Base-by-base conservation (phyloP, 2,329 filamentous ascomycete genomes). In the Colletotrichum sp. region DNA sequence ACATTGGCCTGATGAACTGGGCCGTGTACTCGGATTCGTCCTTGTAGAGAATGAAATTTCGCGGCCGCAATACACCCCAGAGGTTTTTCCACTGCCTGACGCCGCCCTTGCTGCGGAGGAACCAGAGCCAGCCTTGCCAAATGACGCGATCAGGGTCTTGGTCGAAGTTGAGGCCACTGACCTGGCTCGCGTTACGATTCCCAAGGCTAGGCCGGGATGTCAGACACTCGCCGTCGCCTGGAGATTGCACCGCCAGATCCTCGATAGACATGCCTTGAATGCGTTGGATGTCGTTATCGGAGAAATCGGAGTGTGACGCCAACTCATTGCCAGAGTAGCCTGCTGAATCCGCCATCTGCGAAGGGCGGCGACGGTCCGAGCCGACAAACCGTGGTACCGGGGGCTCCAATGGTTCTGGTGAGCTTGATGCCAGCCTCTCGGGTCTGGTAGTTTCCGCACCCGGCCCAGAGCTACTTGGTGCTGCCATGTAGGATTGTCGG, bases 61-160 rank as follows among this genome's bases (percentile, higher is more conserved):
- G 93, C 2, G 95, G 94, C 36, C 97, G 94, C 68, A 99, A 90
- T 1, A 98, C 97, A 15, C 94, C 94, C 97, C 97, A 98, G 75
- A 96, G 90, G 80, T 95, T 94, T 88, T 98, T 98, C 97, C 97
- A 99, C 81, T 98, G 94, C 63, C 94, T 93, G 71, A 99, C 89
- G 11, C 96, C 95, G 27, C 93, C 90, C 81, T 95, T 96, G 77
- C 93, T 94, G 80, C 95, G 95, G 72, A 98, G 90, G 77, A 95
- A 92, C 84, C 95, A 94, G 36, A 98, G 91, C 89, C 95, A 96
- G 68, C 96, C 96, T 82, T 98, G 96, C 90, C 95, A 98, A 60
- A 98, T 91, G n/a, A 98, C 94, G 30, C 96, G 93, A 83, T 98
- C 96, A 1, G 94, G 93, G 78, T 97, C 95, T 71, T 90, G 87